These are phyloP conservation scores for Spiraea crenata DNA, from an alignment of 331 rosid species.

Conservation along the genomic window DNA sequence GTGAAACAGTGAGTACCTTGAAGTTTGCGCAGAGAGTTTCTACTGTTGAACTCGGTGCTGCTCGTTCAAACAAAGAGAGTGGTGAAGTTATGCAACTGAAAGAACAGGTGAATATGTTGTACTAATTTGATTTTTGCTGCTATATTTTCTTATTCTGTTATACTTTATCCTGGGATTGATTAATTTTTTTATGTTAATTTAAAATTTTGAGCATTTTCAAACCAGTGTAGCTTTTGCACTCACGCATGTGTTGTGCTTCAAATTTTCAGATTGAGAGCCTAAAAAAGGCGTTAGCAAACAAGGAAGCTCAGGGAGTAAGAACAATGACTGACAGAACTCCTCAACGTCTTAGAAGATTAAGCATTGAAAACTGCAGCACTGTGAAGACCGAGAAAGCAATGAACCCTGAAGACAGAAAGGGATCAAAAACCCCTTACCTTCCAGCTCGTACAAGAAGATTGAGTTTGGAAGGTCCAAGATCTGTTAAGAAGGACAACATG, in stretches of 20 bases:
- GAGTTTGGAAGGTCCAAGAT: conserved; percentile 77
- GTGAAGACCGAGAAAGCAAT: conserved; percentile 38
- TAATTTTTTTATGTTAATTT: neutral
- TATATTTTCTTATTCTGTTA: neutral
- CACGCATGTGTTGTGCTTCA: neutral
- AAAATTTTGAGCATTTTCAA: neutral
- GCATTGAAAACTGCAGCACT: conserved; percentile 63
- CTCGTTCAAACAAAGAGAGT: conserved; percentile 72
- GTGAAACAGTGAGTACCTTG: conserved; percentile 80
- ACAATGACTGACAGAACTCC: conserved; percentile 58
- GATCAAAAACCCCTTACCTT: conserved; percentile 47
- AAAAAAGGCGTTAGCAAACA: conserved; percentile 65
- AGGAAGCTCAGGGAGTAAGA: conserved; percentile 47
- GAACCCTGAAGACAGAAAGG: conserved; percentile 46
- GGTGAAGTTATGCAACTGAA: conserved; percentile 78
- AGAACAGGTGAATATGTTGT: conserved; percentile 57
- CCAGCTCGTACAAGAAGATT: conserved; percentile 59
- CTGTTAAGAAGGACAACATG: conserved; percentile 48
- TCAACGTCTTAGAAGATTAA: conserved; percentile 56
- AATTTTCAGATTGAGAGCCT: conserved; percentile 67
- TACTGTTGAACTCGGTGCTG: conserved; percentile 83
- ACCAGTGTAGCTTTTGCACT: neutral
- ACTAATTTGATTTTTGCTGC: neutral
- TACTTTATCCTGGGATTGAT: neutral
- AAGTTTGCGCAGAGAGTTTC: conserved; percentile 95